A percentile compares a stretch with the other conserved stretches of the same genome.
Evolutionary conservation across 805 yeast genomes (phyloP).

Genomic region (Priceomyces fermenticarens): DNA sequence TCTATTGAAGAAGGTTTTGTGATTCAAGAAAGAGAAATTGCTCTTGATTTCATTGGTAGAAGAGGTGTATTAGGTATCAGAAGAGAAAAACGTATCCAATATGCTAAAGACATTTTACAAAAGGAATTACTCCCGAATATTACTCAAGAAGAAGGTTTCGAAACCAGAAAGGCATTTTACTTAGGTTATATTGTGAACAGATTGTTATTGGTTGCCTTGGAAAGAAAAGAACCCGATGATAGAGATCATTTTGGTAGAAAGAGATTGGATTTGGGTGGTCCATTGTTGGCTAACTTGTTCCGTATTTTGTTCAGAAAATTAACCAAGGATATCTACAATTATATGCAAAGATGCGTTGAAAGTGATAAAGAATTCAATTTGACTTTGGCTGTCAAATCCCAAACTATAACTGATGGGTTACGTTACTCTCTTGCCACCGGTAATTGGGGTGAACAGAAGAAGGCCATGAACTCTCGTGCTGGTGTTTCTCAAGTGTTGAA

Average conservation of each 20-base stretch:
- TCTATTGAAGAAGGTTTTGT: slow-evolving; percentile 99
- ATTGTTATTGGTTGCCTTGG: slow-evolving; percentile 89
- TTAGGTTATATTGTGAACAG: slow-evolving; percentile 98
- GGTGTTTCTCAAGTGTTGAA: slow-evolving; percentile 99
- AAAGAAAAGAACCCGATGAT: slow-evolving; percentile 97
- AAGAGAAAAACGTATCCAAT: slow-evolving; percentile 96
- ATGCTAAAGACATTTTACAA: slow-evolving; percentile 94
- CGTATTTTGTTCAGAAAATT: slow-evolving; percentile 90
- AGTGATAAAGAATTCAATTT: slow-evolving; percentile 95
- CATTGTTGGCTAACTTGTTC: slow-evolving; percentile 91
- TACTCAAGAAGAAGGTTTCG: slow-evolving; percentile 96
- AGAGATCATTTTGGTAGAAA: slow-evolving; percentile 99
- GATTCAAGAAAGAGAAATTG: slow-evolving; percentile 96
- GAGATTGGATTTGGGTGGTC: slow-evolving; percentile 98
- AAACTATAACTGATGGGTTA: slow-evolving; percentile 95
- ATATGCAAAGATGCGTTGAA: slow-evolving; percentile 98
- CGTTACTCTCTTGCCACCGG: slow-evolving; percentile 98
- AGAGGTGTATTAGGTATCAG: slow-evolving; percentile 96
- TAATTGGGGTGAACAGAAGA: slow-evolving; percentile 99
- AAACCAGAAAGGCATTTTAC: slow-evolving; percentile 94
- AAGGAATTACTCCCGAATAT: slow-evolving; percentile 96
- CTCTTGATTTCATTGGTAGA: slow-evolving; percentile 96
- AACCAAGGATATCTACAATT: slow-evolving; percentile 94
- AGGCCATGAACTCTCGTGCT: slow-evolving; percentile 97
- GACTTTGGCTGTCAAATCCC: slow-evolving; percentile 94